A percentile compares a stretch with the other conserved stretches of the same genome.
These are phyloP conservation scores for Acidomyces sp. DNA, from an alignment of 495 filamentous ascomycete genomes.

Conservation along the genomic window DNA sequence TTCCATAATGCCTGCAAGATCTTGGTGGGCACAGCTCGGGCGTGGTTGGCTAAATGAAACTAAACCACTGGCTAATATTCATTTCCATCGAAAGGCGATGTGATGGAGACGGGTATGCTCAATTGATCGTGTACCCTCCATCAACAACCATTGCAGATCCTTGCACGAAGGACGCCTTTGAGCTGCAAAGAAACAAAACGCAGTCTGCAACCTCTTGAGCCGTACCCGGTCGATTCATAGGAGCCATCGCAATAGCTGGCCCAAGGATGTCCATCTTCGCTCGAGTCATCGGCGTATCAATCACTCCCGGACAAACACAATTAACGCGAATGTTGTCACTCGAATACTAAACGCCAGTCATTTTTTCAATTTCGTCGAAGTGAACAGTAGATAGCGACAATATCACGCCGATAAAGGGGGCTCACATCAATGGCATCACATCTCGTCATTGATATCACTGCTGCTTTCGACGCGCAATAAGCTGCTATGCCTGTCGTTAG, in stretches of 20 bases:
- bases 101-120: no score
- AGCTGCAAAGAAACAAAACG: slow-evolving; percentile 37
- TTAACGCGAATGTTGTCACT: slow-evolving; percentile 38
- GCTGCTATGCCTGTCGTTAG: slow-evolving; percentile 10
- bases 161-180: slow-evolving; percentile 38
- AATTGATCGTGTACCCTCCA: slow-evolving; percentile 37
- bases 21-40: no score
- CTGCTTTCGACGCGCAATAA: slow-evolving; percentile 27
- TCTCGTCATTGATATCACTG: slow-evolving; percentile 27
- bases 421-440: slow-evolving; percentile 37
- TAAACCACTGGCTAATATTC: no score
- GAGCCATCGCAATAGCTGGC: slow-evolving; percentile 34
- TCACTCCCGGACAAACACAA: slow-evolving; percentile 41
- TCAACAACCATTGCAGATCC: slow-evolving; percentile 41
- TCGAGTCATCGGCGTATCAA: slow-evolving; percentile 38
- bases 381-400: not conserved
- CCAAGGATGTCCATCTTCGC: slow-evolving; percentile 29
- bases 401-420: not conserved
- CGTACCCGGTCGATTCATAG: slow-evolving; percentile 39
- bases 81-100: no score
- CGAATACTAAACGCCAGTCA: slow-evolving; percentile 24
- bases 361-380: not conserved
- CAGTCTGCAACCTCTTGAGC: slow-evolving; percentile 39
- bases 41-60: no score
- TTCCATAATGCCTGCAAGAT: no score